Evolutionary conservation across 116 monocot genomes (phyloP).

Genomic region (Thalassia testudinum): DNA sequence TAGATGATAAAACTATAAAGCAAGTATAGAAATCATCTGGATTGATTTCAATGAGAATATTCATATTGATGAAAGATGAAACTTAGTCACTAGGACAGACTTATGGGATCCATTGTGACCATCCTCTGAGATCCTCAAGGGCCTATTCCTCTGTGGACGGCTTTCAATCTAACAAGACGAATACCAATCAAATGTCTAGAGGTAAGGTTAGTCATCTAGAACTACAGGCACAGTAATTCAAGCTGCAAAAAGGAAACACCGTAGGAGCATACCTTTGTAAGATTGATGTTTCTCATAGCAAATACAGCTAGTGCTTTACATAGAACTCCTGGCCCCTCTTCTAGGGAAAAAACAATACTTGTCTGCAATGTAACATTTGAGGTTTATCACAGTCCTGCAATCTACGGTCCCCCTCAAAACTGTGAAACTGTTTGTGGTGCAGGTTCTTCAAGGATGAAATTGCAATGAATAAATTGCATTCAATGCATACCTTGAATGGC

Average conservation of each 20-base stretch:
- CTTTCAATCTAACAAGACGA: constrained; percentile 70
- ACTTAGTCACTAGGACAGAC: constrained; percentile 13
- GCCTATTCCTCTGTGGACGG: constrained; percentile 45
- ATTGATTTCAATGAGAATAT: neutral
- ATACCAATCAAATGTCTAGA: neutral
- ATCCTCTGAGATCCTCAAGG: constrained; percentile 30
- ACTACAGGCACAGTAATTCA: neutral
- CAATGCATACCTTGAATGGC: constrained; percentile 41
- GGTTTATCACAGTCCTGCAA: no score
- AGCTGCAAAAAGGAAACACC: no score
- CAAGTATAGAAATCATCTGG: neutral
- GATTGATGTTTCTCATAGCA: constrained; percentile 79
- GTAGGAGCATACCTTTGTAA: constrained; percentile 70
- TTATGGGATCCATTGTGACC: constrained; percentile 27
- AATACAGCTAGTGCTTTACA: constrained; percentile 95
- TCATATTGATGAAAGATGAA: neutral
- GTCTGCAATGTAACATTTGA: constrained; percentile 28
- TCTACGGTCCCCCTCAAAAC: no score
- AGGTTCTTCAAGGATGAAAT: neutral
- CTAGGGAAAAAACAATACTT: constrained; percentile 93
- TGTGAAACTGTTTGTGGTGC: no score
- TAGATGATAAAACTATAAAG: neutral
- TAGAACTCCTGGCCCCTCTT: constrained; percentile 89
- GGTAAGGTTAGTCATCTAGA: neutral
- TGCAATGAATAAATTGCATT: neutral